Percentiles rank a stretch among this genome's conserved stretches.
These are phyloP conservation scores for Candida sithepensis DNA, from an alignment of 805 yeast genomes.

Conservation along the genomic window DNA sequence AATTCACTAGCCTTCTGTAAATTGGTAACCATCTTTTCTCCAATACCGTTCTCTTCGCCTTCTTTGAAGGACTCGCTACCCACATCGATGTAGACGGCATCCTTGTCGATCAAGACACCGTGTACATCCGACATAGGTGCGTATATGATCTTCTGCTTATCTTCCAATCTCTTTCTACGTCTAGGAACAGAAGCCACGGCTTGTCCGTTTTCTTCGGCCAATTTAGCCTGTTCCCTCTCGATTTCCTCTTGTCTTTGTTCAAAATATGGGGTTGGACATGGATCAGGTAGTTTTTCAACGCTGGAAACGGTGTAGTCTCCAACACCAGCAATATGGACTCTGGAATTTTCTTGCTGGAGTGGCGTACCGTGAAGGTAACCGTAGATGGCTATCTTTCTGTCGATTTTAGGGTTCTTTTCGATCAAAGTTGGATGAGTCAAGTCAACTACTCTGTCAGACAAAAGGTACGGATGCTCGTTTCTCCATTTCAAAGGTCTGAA, in stretches of 20 bases:
- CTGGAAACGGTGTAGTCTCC: slow-evolving; percentile 79
- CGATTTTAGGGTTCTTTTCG: slow-evolving; percentile 75
- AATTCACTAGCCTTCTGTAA: slow-evolving; percentile 68
- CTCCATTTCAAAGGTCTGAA: slow-evolving; percentile 99
- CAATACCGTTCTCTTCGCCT: slow-evolving; percentile 57
- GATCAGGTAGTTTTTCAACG: slow-evolving; percentile 92
- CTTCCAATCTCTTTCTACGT: slow-evolving; percentile 89
- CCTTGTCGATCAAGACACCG: slow-evolving; percentile 94
- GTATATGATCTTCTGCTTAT: slow-evolving; percentile 87
- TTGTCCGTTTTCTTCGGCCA: slow-evolving; percentile 60
- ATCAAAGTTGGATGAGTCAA: slow-evolving; percentile 86
- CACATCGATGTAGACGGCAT: slow-evolving; percentile 92
- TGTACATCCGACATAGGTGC: slow-evolving; percentile 99
- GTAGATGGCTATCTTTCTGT: slow-evolving; percentile 85
- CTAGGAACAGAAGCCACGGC: slow-evolving; percentile 44
- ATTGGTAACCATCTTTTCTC: slow-evolving; percentile 80
- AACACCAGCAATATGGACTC: slow-evolving; percentile 91
- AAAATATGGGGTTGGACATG: slow-evolving; percentile 95
- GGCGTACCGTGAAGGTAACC: slow-evolving; percentile 97
- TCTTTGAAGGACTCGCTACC: slow-evolving; percentile 37
- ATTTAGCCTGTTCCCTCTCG: slow-evolving; percentile 69
- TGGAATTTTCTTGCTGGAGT: slow-evolving; percentile 59
- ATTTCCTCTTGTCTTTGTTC: slow-evolving; percentile 81
- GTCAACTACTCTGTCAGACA: slow-evolving; percentile 87
- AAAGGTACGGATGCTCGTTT: slow-evolving; percentile 92